Conservation (phyloP, 306 rosid genomes). For the Trifolium fragiferum region DNA sequence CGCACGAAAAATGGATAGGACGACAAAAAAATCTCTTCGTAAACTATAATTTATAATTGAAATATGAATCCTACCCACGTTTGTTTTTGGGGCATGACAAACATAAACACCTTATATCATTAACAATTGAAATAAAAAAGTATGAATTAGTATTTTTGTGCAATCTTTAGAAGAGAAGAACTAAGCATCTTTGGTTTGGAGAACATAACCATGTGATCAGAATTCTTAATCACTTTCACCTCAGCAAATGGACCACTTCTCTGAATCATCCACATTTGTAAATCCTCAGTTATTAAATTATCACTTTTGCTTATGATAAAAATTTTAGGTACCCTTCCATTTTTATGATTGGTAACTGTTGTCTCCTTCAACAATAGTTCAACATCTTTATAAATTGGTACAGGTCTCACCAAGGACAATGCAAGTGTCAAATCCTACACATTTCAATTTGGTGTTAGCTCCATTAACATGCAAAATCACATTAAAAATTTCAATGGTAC, state of each 20-base stretch:
- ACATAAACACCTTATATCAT: neutral
- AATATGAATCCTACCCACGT: neutral
- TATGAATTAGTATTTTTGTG: conserved; percentile 12
- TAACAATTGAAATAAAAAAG: neutral
- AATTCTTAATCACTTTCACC: conserved; percentile 33
- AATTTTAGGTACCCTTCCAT: conserved; percentile 51
- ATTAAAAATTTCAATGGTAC: neutral
- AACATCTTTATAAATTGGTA: neutral
- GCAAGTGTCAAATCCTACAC: conserved; percentile 50
- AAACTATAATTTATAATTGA: neutral
- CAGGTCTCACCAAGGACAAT: conserved; percentile 42
- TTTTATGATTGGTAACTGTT: conserved; percentile 33
- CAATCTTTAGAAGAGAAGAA: conserved; percentile 38
- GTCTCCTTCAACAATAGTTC: conserved; percentile 31
- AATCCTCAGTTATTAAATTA: neutral
- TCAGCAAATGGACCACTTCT: conserved; percentile 44
- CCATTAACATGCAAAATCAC: neutral
- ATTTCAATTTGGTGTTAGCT: neutral
- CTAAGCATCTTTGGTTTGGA: conserved; percentile 37
- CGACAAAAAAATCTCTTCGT: too few relatives aligned
- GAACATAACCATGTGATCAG: conserved; percentile 62
- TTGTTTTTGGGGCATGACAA: neutral
- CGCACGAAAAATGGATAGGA: too few relatives aligned
- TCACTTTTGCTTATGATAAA: conserved; percentile 46
- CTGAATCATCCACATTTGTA: conserved; percentile 48